These are phyloP conservation scores for Scheffersomyces titani DNA, from an alignment of 1,139 yeast genomes.

Conservation along the genomic window DNA sequence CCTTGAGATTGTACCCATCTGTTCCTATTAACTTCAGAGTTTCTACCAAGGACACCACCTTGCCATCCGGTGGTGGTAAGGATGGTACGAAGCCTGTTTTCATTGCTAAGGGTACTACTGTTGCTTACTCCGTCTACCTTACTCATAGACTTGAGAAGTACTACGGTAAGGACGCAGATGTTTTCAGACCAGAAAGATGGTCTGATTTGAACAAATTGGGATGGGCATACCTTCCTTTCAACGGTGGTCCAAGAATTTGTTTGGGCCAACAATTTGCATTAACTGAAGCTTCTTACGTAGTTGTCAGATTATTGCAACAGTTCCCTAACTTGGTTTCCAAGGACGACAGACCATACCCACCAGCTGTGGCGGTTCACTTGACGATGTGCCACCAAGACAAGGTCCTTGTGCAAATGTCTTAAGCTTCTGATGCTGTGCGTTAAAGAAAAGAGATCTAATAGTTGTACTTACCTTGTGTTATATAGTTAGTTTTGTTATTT, in stretches of 20 bases:
- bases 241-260: conserved; percentile 47
- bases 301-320: conserved; percentile 29
- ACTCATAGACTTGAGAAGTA: conserved; percentile 19
- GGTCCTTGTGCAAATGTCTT: conserved; percentile 16
- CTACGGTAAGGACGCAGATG: conserved; percentile 23
- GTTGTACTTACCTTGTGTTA: not conserved
- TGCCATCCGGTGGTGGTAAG: conserved; percentile 27
- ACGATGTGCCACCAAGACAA: conserved; percentile 37
- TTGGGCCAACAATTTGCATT: conserved; percentile 50
- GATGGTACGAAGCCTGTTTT: conserved; percentile 20
- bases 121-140: conserved; percentile 21
- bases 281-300: conserved; percentile 41
- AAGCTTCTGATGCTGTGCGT: not conserved
- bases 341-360: conserved; percentile 30
- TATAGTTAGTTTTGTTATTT: not conserved
- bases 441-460: not conserved
- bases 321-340: conserved; percentile 32
- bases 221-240: conserved; percentile 47
- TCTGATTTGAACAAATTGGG: conserved; percentile 30
- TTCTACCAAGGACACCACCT: conserved; percentile 23
- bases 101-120: conserved; percentile 22
- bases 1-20: conserved; percentile 27
- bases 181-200: conserved; percentile 28
- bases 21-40: conserved; percentile 27
- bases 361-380: conserved; percentile 33